These are phyloP conservation scores for Hydrangea macrophylla DNA, from an alignment of 148 eudicot genomes.

Conservation along the genomic window DNA sequence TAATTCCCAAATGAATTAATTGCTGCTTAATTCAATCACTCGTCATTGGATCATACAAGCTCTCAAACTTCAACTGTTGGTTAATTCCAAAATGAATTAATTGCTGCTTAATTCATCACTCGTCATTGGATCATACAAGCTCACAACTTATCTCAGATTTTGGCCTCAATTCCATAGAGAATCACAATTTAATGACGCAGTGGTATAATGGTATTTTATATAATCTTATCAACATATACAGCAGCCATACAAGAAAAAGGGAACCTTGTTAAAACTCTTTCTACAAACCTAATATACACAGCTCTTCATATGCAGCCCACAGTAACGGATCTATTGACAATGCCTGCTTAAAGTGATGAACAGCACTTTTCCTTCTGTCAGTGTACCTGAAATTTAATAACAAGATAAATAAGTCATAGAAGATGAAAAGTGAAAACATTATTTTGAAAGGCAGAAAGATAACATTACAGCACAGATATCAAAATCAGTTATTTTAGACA, in stretches of 20 bases:
- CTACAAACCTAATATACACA: slow-evolving; percentile 74
- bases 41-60: not conserved
- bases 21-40: not conserved
- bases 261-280: not conserved
- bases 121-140: not conserved
- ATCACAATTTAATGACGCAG: not conserved
- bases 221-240: slow-evolving; percentile 10
- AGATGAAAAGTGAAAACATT: not conserved
- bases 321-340: slow-evolving; percentile 78
- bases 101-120: not conserved
- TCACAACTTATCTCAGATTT: not conserved
- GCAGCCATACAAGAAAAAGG: not conserved
- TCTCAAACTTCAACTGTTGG: not conserved
- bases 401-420: not conserved
- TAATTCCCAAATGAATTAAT: not conserved
- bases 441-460: too few species aligned
- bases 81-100: not conserved
- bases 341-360: slow-evolving; percentile 91
- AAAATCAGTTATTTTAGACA: not conserved
- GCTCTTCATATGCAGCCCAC: slow-evolving; percentile 97
- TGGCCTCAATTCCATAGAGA: not conserved
- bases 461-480: not conserved
- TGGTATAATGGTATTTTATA: not conserved
- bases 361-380: slow-evolving; percentile 71
- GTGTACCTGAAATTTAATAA: slow-evolving; percentile 94